Evolutionary conservation across 495 filamentous ascomycete species (phyloP).

Genomic region (Aspergillus hancockii): DNA sequence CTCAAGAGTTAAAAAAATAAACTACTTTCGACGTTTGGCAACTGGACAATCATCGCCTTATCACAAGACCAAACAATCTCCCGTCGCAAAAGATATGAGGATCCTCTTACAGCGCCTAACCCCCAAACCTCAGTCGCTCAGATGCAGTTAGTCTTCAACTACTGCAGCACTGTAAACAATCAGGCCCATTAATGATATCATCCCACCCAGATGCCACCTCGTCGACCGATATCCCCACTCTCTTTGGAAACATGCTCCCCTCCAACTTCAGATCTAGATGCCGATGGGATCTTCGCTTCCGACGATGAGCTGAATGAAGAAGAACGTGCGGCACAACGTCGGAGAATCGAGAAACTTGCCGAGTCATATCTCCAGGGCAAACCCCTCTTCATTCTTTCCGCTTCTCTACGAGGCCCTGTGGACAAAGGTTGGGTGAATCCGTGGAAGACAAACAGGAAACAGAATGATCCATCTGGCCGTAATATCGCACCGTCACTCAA

Average conservation of each 20-base stretch:
- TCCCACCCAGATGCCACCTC: slow-evolving; percentile 37
- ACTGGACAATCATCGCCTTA: neutral
- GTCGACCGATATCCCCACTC: slow-evolving; percentile 41
- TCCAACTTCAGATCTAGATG: slow-evolving; percentile 33
- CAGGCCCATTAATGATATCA: slow-evolving; percentile 16
- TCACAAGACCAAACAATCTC: slow-evolving; percentile 1
- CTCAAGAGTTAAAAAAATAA: no score
- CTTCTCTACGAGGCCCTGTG: slow-evolving; percentile 64
- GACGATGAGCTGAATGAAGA: slow-evolving; percentile 58
- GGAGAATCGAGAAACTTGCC: slow-evolving; percentile 59
- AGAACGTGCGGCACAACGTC: slow-evolving; percentile 49
- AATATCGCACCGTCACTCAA: neutral
- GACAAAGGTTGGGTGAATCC: slow-evolving; percentile 65
- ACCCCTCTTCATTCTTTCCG: slow-evolving; percentile 60
- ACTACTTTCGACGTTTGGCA: neutral
- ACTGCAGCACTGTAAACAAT: slow-evolving; percentile 21
- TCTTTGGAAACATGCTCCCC: slow-evolving; percentile 50
- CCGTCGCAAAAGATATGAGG: slow-evolving; percentile 32
- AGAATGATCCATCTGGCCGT: neutral
- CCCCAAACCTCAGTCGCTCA: slow-evolving; percentile 12
- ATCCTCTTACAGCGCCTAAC: slow-evolving; percentile 7
- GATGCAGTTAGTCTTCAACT: slow-evolving; percentile 23
- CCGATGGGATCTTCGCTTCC: slow-evolving; percentile 52
- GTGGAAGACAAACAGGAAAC: slow-evolving; percentile 49
- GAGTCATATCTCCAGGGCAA: slow-evolving; percentile 59